Evolutionary conservation across 2,329 filamentous ascomycete species (phyloP), one percentile per base, ranked within the genome.

Genomic region (Ceratocystis variospora): DNA sequence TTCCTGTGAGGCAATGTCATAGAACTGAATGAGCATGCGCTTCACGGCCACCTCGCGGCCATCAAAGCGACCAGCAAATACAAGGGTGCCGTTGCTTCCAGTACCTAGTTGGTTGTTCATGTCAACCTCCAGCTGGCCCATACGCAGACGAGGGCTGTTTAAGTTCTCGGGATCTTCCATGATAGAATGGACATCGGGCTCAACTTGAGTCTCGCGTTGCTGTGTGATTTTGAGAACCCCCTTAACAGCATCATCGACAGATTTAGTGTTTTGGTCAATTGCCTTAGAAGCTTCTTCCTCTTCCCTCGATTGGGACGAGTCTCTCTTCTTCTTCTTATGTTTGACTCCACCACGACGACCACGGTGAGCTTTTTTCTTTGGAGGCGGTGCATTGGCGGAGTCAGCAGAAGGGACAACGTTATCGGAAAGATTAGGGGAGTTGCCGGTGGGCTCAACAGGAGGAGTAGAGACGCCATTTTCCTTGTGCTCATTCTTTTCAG

Each of bases 21-120:
- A 96, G 72, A 96, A 96, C 71, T 96, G 90, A 44, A 93, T 90
- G 68, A 97, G 80, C 90, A 99, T 96, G 44, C 94, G 86, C 79
- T 99, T 99, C 61, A 99, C 90, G 0, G 94, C 94, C 31, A 99
- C 93, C 57, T 92, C 88, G 63, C 92, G 87, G 28, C 91, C 91
- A 74, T 96, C 94, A 74, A 96, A 97, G 65, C 87, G 89, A n/a
- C 94, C 94, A 62, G 90, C 87, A 74, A 94, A 97, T 0, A 99
- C 94, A 64, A 95, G 86, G 0, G 94, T 99, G n/a, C 94, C 94
- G 73, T 96, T 96, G 74, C 93, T 97, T 65, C 94, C 94, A 68
- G 90, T 87, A 25, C 85, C 85, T 37, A 88, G 78, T 69, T 86
- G 82, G 71, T 82, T 78, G 59, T 86, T 81, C 57, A 82, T 81